Conservation (phyloP, 306 rosid species). For the Dalbergia cultrata region DNA sequence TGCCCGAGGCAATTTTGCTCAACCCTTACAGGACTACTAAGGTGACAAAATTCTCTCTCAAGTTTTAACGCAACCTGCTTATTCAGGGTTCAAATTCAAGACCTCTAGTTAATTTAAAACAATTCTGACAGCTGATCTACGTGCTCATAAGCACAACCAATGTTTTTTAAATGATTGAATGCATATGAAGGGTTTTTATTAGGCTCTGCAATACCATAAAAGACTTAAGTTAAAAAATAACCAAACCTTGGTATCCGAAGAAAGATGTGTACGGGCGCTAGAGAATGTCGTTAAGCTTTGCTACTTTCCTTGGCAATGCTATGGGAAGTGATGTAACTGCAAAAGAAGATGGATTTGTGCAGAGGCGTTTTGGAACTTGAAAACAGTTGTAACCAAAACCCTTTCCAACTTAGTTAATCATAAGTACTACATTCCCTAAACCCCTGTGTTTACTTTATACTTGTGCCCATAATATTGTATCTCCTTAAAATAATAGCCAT, state of each 20-base stretch:
- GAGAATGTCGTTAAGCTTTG: slow-evolving; percentile 27
- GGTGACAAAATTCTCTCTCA: no score
- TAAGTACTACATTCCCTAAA: not conserved
- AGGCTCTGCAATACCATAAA: not conserved
- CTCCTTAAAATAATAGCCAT: not conserved
- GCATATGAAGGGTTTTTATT: slow-evolving; percentile 15
- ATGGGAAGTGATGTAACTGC: slow-evolving; percentile 32
- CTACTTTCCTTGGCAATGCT: slow-evolving; percentile 27
- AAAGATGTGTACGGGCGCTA: slow-evolving; percentile 41
- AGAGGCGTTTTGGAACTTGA: slow-evolving; percentile 47
- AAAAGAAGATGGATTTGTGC: slow-evolving; percentile 35
- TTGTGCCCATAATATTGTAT: not conserved
- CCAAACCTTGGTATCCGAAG: slow-evolving; percentile 35
- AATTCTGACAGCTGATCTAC: no score
- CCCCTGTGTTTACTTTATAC: slow-evolving; percentile 42
- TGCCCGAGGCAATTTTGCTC: no score
- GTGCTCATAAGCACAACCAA: no score
- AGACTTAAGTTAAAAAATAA: not conserved
- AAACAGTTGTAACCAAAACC: slow-evolving; percentile 21
- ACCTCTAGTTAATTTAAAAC: no score
- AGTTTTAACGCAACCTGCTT: no score
- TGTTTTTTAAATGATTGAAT: slow-evolving; percentile 37
- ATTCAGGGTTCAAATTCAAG: no score
- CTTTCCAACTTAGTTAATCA: slow-evolving; percentile 33
- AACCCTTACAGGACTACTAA: no score